These are phyloP conservation scores for Aspergillus affinis DNA, from an alignment of 495 filamentous ascomycete species.

Conservation along the genomic window DNA sequence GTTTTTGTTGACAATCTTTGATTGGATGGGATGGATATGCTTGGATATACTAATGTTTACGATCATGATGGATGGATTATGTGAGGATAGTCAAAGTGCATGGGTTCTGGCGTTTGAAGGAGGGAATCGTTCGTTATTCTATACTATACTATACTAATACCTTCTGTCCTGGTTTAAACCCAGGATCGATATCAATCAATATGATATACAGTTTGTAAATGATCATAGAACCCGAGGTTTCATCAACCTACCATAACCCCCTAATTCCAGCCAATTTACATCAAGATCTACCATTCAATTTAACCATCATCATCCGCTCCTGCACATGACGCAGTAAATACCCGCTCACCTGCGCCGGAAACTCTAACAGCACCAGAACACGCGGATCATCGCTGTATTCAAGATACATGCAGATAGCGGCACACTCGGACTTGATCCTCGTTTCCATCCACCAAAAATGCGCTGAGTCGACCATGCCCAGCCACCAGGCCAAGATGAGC, in stretches of 20 bases:
- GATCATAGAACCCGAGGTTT: no score
- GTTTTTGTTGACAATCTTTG: neutral
- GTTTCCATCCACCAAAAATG: conserved; percentile 43
- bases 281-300: neutral
- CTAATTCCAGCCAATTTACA: neutral
- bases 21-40: neutral
- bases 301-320: conserved; percentile 14
- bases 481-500: conserved; percentile 47
- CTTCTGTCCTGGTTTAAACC: neutral
- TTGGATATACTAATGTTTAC: conserved; percentile 3
- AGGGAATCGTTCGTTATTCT: neutral
- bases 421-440: conserved; percentile 41
- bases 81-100: neutral
- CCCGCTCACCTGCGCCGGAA: conserved; percentile 74
- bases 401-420: conserved; percentile 47
- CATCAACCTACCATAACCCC: neutral
- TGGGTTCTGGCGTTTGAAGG: neutral
- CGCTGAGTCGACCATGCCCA: conserved; percentile 33
- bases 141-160: conserved; percentile 1
- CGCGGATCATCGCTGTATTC: conserved; percentile 29
- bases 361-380: conserved; percentile 28
- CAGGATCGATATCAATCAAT: neutral
- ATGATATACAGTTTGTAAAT: neutral
- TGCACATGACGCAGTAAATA: conserved; percentile 83
- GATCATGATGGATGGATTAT: conserved; percentile 1